phyloP scores from a whole-genome alignment of 768 basidiomycete genomes.

The Boletus rubroflammeus region DNA sequence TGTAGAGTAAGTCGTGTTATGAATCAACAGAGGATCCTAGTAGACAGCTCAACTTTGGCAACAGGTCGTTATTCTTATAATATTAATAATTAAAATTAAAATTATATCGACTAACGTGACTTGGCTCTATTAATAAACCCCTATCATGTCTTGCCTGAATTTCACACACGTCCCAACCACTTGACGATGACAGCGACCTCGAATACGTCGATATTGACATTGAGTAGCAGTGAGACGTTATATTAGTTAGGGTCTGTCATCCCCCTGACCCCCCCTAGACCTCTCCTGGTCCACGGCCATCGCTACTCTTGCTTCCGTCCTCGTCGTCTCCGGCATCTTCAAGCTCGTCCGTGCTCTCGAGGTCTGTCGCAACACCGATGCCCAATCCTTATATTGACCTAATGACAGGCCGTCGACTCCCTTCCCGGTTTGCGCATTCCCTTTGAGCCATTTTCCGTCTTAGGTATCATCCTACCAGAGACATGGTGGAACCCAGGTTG shows the following conservation, averaged over 20 bases:
- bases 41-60: background rate
- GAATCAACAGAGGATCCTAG: background rate
- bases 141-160: too few species aligned
- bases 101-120: too few species aligned
- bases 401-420: slow-evolving; percentile 11
- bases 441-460: slow-evolving; percentile 13
- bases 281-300: slow-evolving; percentile 7
- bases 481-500: slow-evolving; percentile 21
- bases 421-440: slow-evolving; percentile 22
- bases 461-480: slow-evolving; percentile 12
- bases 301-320: background rate
- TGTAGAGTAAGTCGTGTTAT: background rate
- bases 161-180: too few species aligned
- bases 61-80: background rate
- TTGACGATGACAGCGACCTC: background rate
- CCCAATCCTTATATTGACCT: background rate
- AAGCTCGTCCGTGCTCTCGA: slow-evolving; percentile 14
- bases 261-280: background rate
- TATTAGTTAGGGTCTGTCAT: background rate
- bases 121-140: too few species aligned
- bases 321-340: slow-evolving; percentile 12
- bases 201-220: too few species aligned
- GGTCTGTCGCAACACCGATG: slow-evolving; percentile 5
- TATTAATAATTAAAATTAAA: background rate
- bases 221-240: background rate